Evolutionary conservation across 2,329 filamentous ascomycete genomes (phyloP).

Genomic region (Aspergillus unguis): DNA sequence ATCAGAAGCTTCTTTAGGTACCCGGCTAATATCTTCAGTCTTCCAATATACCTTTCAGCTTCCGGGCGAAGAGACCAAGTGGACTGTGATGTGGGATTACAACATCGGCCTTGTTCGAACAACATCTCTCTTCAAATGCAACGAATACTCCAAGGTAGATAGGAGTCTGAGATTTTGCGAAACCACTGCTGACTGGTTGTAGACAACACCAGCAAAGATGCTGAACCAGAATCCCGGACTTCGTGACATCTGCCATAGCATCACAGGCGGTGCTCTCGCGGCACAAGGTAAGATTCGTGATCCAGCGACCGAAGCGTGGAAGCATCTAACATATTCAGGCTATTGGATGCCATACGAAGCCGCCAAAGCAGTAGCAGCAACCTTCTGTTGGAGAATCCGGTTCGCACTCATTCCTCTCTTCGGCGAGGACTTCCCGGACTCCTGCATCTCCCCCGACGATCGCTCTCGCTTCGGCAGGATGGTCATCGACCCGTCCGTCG

Average conservation of each 20-base stretch:
- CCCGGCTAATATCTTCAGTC: slow-evolving; percentile 21
- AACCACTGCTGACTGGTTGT: slow-evolving; percentile 4
- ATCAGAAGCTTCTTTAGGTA: neutral
- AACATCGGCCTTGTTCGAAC: slow-evolving; percentile 90
- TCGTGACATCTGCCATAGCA: slow-evolving; percentile 85
- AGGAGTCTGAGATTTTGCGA: neutral
- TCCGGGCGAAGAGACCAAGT: slow-evolving; percentile 63
- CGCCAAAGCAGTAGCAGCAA: slow-evolving; percentile 80
- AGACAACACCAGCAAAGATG: slow-evolving; percentile 89
- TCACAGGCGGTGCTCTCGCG: slow-evolving; percentile 84
- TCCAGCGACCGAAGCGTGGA: neutral
- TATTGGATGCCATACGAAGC: slow-evolving; percentile 96
- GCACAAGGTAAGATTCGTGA: slow-evolving; percentile 69
- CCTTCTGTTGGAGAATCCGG: slow-evolving; percentile 82
- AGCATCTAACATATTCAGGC: slow-evolving; percentile 52
- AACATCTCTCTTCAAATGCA: slow-evolving; percentile 91
- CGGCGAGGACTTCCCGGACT: slow-evolving; percentile 71
- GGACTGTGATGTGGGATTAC: slow-evolving; percentile 94
- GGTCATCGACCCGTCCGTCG: slow-evolving; percentile 59
- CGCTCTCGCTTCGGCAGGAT: slow-evolving; percentile 61
- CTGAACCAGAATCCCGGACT: slow-evolving; percentile 74
- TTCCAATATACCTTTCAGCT: slow-evolving; percentile 72
- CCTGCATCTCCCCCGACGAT: slow-evolving; percentile 65
- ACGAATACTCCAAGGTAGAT: slow-evolving; percentile 77
- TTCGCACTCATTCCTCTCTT: slow-evolving; percentile 87